phyloP scores from a whole-genome alignment of 2,329 filamentous ascomycete species.

The Xylariales sp. region DNA sequence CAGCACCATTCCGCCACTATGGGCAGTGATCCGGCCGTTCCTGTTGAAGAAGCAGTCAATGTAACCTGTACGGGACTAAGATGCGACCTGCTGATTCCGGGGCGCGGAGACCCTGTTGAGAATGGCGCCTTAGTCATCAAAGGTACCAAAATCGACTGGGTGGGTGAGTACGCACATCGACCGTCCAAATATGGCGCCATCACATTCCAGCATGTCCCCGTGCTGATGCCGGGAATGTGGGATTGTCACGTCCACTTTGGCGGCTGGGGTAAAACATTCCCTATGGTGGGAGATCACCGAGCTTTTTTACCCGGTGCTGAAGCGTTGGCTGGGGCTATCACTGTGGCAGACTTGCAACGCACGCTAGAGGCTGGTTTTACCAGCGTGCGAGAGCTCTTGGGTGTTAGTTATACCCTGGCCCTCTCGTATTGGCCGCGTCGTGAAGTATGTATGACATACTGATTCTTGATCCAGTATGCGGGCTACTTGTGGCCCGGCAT shows the following conservation, averaged over 20 bases:
- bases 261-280: slow-evolving; percentile 25
- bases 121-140: slow-evolving; percentile 35
- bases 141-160: slow-evolving; percentile 34
- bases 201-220: slow-evolving; percentile 30
- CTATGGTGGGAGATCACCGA: slow-evolving; percentile 16
- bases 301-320: slow-evolving; percentile 19
- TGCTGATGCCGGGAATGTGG: slow-evolving; percentile 49
- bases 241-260: slow-evolving; percentile 46
- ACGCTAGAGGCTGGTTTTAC: slow-evolving; percentile 46
- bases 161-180: slow-evolving; percentile 26
- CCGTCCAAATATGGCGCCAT: slow-evolving; percentile 28
- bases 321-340: slow-evolving; percentile 34
- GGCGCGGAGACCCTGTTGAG: slow-evolving; percentile 36
- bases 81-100: slow-evolving; percentile 38
- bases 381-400: slow-evolving; percentile 43
- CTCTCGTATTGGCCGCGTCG: background rate
- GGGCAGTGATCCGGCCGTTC: background rate
- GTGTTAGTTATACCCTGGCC: slow-evolving; percentile 15
- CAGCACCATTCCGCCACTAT: background rate
- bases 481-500: slow-evolving; percentile 39
- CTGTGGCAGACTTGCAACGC: slow-evolving; percentile 33
- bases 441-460: background rate
- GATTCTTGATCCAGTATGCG: slow-evolving; percentile 24
- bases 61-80: background rate
- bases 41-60: background rate